Evolutionary conservation across 192 early-diverging fungal genomes (phyloP).

Genomic region (Gaertneriomyces sp.): DNA sequence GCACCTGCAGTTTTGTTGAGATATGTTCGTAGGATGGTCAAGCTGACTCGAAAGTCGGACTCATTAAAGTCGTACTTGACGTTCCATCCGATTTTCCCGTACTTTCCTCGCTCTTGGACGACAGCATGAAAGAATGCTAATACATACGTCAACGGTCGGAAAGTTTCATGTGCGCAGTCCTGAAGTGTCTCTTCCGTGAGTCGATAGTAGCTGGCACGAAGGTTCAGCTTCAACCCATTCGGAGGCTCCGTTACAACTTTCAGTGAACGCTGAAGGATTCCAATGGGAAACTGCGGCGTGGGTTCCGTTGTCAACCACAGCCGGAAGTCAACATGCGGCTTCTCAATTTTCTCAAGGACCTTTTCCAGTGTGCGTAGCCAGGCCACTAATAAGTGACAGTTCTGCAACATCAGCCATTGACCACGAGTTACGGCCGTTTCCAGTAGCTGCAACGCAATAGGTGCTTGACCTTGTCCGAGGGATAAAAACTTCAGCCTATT

Average conservation of each 20-base stretch:
- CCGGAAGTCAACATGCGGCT: conserved; percentile 58
- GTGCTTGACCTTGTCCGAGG: conserved; percentile 61
- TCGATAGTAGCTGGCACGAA: conserved; percentile 56
- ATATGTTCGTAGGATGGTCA: conserved; percentile 56
- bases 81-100: conserved; percentile 64
- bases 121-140: conserved; percentile 63
- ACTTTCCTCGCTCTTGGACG: conserved; percentile 61
- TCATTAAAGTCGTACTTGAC: conserved; percentile 67
- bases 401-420: conserved; percentile 64
- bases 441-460: conserved; percentile 59
- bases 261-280: conserved; percentile 57
- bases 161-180: conserved; percentile 54
- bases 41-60: conserved; percentile 55
- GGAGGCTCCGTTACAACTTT: conserved; percentile 66
- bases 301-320: conserved; percentile 63
- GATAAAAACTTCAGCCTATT: conserved; percentile 59
- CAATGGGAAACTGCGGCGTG: conserved; percentile 55
- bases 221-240: conserved; percentile 58
- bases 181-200: conserved; percentile 52
- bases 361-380: conserved; percentile 58
- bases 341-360: conserved; percentile 61
- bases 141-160: conserved; percentile 56
- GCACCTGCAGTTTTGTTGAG: conserved; percentile 54
- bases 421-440: conserved; percentile 59
- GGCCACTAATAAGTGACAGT: conserved; percentile 56